Evolutionary conservation across 2,329 filamentous ascomycete species (phyloP), one percentile per base, ranked within the genome.

Genomic region (Penicillium polonicum): DNA sequence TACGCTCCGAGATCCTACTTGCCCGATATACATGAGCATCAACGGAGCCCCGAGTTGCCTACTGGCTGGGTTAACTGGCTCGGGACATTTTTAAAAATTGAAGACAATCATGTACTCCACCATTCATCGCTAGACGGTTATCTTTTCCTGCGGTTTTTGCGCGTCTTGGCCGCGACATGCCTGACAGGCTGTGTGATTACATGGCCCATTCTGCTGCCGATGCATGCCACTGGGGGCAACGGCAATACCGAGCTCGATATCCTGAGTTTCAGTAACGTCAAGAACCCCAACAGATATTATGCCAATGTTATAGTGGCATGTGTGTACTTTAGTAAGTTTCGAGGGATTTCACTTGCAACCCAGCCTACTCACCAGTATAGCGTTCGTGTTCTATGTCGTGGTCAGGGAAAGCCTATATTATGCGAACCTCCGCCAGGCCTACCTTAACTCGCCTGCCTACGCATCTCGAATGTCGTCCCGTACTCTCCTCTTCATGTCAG

Each of bases 91-190:
- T 75, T 79, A 52, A 76, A 77, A 43, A 79, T 86, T 10, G 79
- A 83, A 6, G 92, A 97, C 72, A 85, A 86, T 23, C 89, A 90
- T 70, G 85, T 92, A n/a, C 85, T 97, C 8, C 90, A 94, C 67
- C 90, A 95, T 77, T 90, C 92, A 64, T 95, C 92, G 1, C 84
- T 97, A 52, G 93, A 97, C 72, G 90, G 90, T 25, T 97, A 92
- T 75, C 87, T 97, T 44, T 96, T 95, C 74, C 81, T 97, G 25
- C 90, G 93, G 23, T 96, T 93, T 67, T 78, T 97, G 61, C 88
- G 91, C 65, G 88, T 94, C 44, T 80, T 90, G 43, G 87, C 88
- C 60, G 82, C 89, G 58, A 88, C 93, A 60, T 92, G 88, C 72
- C 83, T 97, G 31, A 87, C 91, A 7, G 94, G 93, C 48, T 91